Percentiles rank a stretch among this genome's conserved stretches.
Conservation (phyloP, 129 eudicot species). For the Logfia minima region DNA sequence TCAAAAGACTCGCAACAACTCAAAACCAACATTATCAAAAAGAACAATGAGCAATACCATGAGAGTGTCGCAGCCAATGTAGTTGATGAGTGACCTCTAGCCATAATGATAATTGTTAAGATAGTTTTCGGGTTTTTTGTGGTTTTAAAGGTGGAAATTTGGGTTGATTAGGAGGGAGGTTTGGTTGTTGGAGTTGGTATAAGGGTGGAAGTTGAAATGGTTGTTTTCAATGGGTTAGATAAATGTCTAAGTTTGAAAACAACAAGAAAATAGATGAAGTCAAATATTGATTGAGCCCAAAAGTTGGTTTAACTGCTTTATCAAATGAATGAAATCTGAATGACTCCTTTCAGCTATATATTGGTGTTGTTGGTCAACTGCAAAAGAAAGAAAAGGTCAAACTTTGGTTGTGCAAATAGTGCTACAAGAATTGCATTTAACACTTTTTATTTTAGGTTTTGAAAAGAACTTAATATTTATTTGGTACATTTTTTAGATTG, state of each 20-base stretch:
- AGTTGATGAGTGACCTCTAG: slow-evolving; percentile 34
- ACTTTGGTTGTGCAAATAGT: slow-evolving; percentile 19
- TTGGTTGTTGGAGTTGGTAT: slow-evolving; percentile 62
- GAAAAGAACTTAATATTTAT: background rate
- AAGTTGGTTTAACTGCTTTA: slow-evolving; percentile 65
- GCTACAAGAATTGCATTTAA: background rate
- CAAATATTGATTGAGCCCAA: slow-evolving; percentile 21
- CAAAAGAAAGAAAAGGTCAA: slow-evolving; percentile 28
- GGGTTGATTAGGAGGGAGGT: slow-evolving; percentile 38
- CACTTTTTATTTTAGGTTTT: background rate
- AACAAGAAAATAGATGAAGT: slow-evolving; percentile 19
- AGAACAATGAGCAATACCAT: slow-evolving; percentile 52
- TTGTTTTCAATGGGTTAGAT: slow-evolving; percentile 48
- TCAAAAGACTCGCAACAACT: slow-evolving; percentile 52
- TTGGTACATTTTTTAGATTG: no score
- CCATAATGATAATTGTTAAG: slow-evolving; percentile 17
- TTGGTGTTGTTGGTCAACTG: slow-evolving; percentile 45
- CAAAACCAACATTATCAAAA: slow-evolving; percentile 52
- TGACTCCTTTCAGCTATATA: slow-evolving; percentile 10
- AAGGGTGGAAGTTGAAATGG: slow-evolving; percentile 47
- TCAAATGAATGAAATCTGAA: slow-evolving; percentile 18
- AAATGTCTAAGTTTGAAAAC: slow-evolving; percentile 29
- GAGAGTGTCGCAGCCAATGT: slow-evolving; percentile 50
- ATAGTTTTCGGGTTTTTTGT: background rate
- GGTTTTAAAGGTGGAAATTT: slow-evolving; percentile 24